Percentiles rank a stretch among this genome's conserved stretches.
Conservation (phyloP, 2,329 filamentous ascomycete genomes). For the Thelonectria blattea region DNA sequence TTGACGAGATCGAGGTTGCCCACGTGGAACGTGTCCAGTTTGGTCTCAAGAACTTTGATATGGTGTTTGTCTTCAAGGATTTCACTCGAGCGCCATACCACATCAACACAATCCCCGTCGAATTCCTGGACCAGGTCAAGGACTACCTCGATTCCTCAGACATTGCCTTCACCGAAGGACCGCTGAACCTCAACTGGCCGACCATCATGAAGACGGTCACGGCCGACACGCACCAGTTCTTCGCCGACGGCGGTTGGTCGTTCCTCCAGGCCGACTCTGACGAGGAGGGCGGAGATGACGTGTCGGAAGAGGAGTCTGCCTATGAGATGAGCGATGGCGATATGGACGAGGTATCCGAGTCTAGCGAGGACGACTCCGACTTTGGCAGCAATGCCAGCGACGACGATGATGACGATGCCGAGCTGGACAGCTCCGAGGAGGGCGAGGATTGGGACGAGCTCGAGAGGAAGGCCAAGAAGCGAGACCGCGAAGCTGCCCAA, state of each 20-base stretch:
- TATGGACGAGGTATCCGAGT: slow-evolving; percentile 79
- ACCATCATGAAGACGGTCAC: slow-evolving; percentile 99
- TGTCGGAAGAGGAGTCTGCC: slow-evolving; percentile 87
- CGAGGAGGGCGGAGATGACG: slow-evolving; percentile 76
- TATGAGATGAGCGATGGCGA: slow-evolving; percentile 92
- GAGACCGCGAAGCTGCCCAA: slow-evolving; percentile 68
- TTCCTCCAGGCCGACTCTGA: slow-evolving; percentile 91
- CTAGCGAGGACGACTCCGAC: slow-evolving; percentile 83
- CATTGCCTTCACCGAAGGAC: slow-evolving; percentile 92
- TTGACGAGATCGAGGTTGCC: slow-evolving; percentile 95
- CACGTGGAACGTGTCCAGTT: slow-evolving; percentile 97
- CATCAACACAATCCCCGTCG: slow-evolving; percentile 97
- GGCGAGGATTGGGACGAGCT: slow-evolving; percentile 95
- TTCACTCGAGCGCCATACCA: slow-evolving; percentile 89
- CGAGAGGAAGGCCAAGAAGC: slow-evolving; percentile 88
- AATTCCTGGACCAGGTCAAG: slow-evolving; percentile 92
- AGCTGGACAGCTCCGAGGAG: slow-evolving; percentile 71
- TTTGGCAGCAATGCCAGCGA: slow-evolving; percentile 89
- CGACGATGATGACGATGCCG: slow-evolving; percentile 77
- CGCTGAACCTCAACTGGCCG: slow-evolving; percentile 97
- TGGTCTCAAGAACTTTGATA: slow-evolving; percentile 97
- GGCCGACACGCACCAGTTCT: slow-evolving; percentile 92
- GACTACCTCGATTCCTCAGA: slow-evolving; percentile 97
- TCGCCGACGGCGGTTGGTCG: slow-evolving; percentile 91
- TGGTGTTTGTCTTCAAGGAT: slow-evolving; percentile 98